These are phyloP conservation scores for Paxillus rubicundulus DNA, from an alignment of 768 basidiomycete genomes.

Conservation along the genomic window DNA sequence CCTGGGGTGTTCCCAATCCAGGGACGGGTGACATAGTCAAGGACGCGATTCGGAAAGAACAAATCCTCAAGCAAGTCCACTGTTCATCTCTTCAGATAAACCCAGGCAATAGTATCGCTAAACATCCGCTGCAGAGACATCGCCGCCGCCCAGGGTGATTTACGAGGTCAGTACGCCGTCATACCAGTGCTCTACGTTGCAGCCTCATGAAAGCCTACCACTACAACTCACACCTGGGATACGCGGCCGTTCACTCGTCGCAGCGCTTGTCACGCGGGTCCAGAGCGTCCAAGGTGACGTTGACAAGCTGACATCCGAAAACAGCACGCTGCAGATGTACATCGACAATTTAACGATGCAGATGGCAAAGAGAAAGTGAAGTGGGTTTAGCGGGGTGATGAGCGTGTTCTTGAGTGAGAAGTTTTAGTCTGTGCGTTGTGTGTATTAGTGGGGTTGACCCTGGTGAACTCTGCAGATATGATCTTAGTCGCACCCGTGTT, in stretches of 20 bases:
- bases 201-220: not conserved
- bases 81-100: not conserved
- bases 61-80: conserved; percentile 66
- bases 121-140: conserved; percentile 56
- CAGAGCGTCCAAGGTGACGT: conserved; percentile 72
- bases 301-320: conserved; percentile 77
- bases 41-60: conserved; percentile 76
- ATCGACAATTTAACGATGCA: conserved; percentile 87
- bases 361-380: conserved; percentile 74
- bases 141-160: conserved; percentile 68
- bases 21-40: conserved; percentile 62
- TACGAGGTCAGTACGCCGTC: conserved; percentile 53
- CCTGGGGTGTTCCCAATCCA: conserved; percentile 49
- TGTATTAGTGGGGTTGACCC: too few species aligned
- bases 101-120: not conserved
- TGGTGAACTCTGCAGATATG: too few species aligned
- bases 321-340: conserved; percentile 83
- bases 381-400: too few species aligned
- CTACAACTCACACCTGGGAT: not conserved
- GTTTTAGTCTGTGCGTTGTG: too few species aligned
- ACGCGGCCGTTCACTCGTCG: not conserved
- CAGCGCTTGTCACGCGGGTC: conserved; percentile 67
- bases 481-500: too few species aligned
- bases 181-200: not conserved
- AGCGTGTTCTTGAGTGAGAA: too few species aligned